Base-by-base conservation (phyloP, 1,284 basidiomycete genomes). In the Cryptococcus hybrid region DNA sequence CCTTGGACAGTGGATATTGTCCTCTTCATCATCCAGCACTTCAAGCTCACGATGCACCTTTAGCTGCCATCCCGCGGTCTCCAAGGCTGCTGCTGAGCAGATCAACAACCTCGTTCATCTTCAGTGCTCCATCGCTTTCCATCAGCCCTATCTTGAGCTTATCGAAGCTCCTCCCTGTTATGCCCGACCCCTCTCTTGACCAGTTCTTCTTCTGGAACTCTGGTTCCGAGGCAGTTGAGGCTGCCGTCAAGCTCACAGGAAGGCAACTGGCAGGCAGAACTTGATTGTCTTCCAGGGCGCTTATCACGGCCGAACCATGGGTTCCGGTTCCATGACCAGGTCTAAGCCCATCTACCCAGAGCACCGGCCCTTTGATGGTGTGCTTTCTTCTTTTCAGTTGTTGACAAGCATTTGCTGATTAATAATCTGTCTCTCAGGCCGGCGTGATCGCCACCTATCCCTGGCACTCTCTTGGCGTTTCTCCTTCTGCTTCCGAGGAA, bases 191-290 rank as follows among this genome's bases (percentile, higher is more conserved):
- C 15, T 70, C 68, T 9, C 69, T 74, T 52, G 70, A 78, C 77
- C 90, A 90, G 15, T 94, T 97, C 83, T 95, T 91, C 83, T 90
- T 94, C 78, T 92, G 89, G 89, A 97, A 93, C 81, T 95, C 92
- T 5, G 78, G 78, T 6, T 71, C 73, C 46, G 75, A 77, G 60
- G 75, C 75, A 40, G 63, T 73, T 56, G 75, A 77, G 57, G 65
- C 65, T 34, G 70, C 75, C 36, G 65, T 77, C 66, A 77, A 78
- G 66, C 71, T 83, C 79, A 89, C 1, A 84, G 93, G 37, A 75
- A 79, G 35, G 81, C 87, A 36, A 96, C 93, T 2, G 85, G 86
- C 45, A 83, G 84, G 63, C 90, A 91, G 73, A 93, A 95, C 73
- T 84, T 97, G 63, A 92, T 97, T 62, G 81, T 85, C 57, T 90